Evolutionary conservation across 441 rosid species (phyloP).

Genomic region (Jatropha multifida): DNA sequence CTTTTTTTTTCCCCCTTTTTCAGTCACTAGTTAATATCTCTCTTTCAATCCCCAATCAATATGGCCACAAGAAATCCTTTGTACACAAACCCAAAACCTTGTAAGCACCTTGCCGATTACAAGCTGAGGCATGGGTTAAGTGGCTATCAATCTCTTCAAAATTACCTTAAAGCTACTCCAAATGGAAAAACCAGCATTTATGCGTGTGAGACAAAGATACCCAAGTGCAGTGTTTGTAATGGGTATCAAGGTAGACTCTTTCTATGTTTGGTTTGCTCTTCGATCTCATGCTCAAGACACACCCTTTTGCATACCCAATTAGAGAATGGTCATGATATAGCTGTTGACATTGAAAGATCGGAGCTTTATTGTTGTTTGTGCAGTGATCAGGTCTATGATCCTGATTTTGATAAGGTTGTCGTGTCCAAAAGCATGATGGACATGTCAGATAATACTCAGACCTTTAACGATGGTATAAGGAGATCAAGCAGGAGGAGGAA

Average conservation of each 20-base stretch:
- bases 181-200: constrained; percentile 50
- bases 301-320: constrained; percentile 59
- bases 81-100: constrained; percentile 54
- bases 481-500: constrained; percentile 80
- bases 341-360: constrained; percentile 72
- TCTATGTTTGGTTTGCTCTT: constrained; percentile 69
- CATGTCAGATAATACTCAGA: constrained; percentile 41
- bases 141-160: constrained; percentile 54
- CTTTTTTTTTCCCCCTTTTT: background rate
- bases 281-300: constrained; percentile 62
- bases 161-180: constrained; percentile 42
- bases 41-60: constrained; percentile 24
- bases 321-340: constrained; percentile 57
- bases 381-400: constrained; percentile 83
- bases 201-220: constrained; percentile 36
- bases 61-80: constrained; percentile 54
- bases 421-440: constrained; percentile 48
- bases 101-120: constrained; percentile 75
- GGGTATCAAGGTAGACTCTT: constrained; percentile 52
- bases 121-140: constrained; percentile 58
- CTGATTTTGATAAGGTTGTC: constrained; percentile 73
- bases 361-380: constrained; percentile 84
- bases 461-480: constrained; percentile 36
- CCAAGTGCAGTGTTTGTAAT: constrained; percentile 65
- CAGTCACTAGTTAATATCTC: constrained; percentile 12